phyloP scores from a whole-genome alignment of 2,329 filamentous ascomycete genomes.

The Pseudogymnoascus sp. region DNA sequence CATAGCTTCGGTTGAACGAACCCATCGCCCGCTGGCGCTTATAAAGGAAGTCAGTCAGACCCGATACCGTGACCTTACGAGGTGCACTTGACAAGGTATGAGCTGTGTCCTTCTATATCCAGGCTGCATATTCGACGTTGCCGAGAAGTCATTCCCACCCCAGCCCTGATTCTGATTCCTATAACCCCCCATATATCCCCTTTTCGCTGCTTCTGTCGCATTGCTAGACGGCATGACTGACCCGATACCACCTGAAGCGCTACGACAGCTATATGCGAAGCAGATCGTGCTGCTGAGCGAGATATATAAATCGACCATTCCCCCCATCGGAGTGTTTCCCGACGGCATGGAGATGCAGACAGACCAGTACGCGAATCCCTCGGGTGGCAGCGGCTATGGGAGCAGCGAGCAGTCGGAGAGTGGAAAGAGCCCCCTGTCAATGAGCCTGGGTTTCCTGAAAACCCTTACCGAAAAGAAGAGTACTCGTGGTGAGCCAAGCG shows the following conservation, averaged over 20 bases:
- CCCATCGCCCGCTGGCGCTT: not conserved
- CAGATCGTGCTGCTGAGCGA: slow-evolving; percentile 3
- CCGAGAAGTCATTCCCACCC: not conserved
- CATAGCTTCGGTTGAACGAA: not conserved
- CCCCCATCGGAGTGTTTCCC: not conserved
- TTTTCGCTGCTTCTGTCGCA: slow-evolving; percentile 2
- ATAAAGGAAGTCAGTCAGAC: slow-evolving; percentile 7
- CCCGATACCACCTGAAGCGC: not conserved
- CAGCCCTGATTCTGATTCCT: not conserved
- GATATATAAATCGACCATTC: slow-evolving; percentile 1
- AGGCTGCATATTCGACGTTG: not conserved
- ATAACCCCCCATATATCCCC: not conserved
- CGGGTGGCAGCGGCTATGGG: slow-evolving; percentile 25
- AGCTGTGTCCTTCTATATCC: not conserved
- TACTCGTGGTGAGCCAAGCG: slow-evolving; percentile 56
- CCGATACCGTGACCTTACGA: not conserved
- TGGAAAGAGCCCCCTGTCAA: slow-evolving; percentile 28
- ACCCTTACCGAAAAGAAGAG: slow-evolving; percentile 65
- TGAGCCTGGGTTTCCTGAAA: slow-evolving; percentile 59
- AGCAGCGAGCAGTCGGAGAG: slow-evolving; percentile 27
- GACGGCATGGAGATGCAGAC: slow-evolving; percentile 14
- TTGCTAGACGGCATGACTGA: slow-evolving; percentile 2
- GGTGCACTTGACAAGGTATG: slow-evolving; percentile 7
- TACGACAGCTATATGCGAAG: slow-evolving; percentile 6
- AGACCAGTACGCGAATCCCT: slow-evolving; percentile 24